phyloP scores from a whole-genome alignment of 208 protist genomes.

The Trypanosoma rangeli region DNA sequence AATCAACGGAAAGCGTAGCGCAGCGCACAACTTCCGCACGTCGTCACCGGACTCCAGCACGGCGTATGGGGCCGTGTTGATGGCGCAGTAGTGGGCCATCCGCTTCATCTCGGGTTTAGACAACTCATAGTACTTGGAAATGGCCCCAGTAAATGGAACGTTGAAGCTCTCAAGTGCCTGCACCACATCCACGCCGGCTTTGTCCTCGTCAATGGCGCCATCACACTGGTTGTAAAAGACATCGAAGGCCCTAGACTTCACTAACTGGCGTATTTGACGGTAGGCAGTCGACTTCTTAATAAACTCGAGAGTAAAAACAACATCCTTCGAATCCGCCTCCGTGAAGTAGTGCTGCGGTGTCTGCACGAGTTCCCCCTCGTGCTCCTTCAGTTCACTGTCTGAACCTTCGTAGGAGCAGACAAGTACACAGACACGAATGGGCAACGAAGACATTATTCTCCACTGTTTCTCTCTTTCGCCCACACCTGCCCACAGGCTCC shows the following conservation, averaged over 20 bases:
- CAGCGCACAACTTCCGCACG: conserved; percentile 37
- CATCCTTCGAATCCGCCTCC: conserved; percentile 40
- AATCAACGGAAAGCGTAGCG: conserved; percentile 75
- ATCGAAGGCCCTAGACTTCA: conserved; percentile 82
- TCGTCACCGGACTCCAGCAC: conserved; percentile 63
- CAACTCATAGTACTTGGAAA: conserved; percentile 88
- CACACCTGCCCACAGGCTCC: too few species aligned
- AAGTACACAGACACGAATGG: conserved; percentile 77
- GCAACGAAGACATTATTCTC: conserved; percentile 7
- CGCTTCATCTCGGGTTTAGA: conserved; percentile 92
- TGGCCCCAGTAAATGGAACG: conserved; percentile 87
- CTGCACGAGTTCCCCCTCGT: conserved; percentile 72
- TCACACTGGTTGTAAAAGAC: conserved; percentile 93
- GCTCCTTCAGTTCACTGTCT: conserved; percentile 79
- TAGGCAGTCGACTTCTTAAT: conserved; percentile 86
- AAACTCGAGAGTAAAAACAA: conserved; percentile 64
- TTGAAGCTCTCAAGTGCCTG: conserved; percentile 87
- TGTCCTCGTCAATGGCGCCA: conserved; percentile 87
- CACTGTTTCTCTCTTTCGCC: neutral
- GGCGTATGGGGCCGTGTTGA: conserved; percentile 60
- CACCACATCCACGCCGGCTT: conserved; percentile 85
- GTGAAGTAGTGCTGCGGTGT: conserved; percentile 82
- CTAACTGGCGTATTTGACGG: conserved; percentile 74
- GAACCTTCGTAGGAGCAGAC: conserved; percentile 84
- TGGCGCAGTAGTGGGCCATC: conserved; percentile 78